Base-by-base conservation (phyloP, 2,329 filamentous ascomycete species). In the Gaeumannomyces sp. region DNA sequence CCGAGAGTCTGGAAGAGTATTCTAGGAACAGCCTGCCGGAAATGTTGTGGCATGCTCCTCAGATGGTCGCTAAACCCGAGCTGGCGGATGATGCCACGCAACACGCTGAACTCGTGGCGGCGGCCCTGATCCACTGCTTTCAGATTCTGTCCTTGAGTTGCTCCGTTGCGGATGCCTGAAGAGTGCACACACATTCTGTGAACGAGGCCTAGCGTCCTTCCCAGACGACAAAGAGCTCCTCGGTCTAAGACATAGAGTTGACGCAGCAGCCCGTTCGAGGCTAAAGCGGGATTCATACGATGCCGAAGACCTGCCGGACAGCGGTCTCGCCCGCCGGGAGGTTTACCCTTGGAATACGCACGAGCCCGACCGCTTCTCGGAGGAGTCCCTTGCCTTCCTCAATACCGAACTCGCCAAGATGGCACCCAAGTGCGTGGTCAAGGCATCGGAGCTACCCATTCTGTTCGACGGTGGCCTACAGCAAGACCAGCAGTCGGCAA, bases 381-480 rank as follows among this genome's bases (percentile, higher is more conserved):
- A 84, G 50, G 86, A 89, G 69, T 89, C 89, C 1, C 78, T 98
- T 29, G 76, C 82, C 0, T 82, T 89, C 62, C 79, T 98, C 59
- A 98, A 98, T 72, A 76, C 79, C 28, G 81, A 89, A 69, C 81
- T 97, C 69, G 77, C 81, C 31, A 76, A 78, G 2, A 87, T 92
- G 64, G 92, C 93, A 0, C 90, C 92, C 0, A 94, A 92, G 72
- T 91, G 94, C 67, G 90, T 91, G 68, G 90, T 96, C 35, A 85
- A 86, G 65, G 88, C 89, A 3, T 87, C 92, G 0, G 84, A 89
- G 38, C 78, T 99, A 5, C 95, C 94, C 0, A 80, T 91, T 0
- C 78, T 98, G 29, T 79, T 88, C 14, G 80, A 83, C 61, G 78
- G 79, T 29, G 59, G 56, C 45, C 83, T 83, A 65, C 76, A 77